A percentile compares a stretch with the other conserved stretches of the same genome.
phyloP scores from a whole-genome alignment of 305 asterid species.

The Fraxinus greggii region DNA sequence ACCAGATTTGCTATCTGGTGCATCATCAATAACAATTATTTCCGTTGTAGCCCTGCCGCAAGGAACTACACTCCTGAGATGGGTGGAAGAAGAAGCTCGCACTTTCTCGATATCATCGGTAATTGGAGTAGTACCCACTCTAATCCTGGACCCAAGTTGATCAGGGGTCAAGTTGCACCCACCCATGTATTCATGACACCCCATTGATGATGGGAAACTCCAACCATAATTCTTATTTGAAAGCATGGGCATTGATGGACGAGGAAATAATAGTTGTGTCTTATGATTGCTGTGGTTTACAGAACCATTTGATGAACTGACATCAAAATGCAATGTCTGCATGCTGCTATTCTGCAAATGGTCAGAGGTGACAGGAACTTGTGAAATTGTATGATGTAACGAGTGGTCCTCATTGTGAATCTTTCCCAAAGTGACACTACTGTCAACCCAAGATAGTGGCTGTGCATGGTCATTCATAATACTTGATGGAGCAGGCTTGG shows the following conservation, averaged over 20 bases:
- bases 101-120: constrained; percentile 31
- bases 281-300: constrained; percentile 28
- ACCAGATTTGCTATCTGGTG: constrained; percentile 34
- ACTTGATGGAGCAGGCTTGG: constrained; percentile 31
- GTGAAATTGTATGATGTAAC: constrained; percentile 28
- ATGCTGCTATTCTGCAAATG: constrained; percentile 4
- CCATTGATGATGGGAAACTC: constrained; percentile 29
- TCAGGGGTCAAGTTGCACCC: constrained; percentile 30
- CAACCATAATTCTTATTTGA: constrained; percentile 30
- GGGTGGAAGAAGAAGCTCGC: constrained; percentile 22
- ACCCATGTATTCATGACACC: constrained; percentile 30
- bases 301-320: constrained; percentile 39
- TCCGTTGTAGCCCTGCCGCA: constrained; percentile 37
- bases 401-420: constrained; percentile 31
- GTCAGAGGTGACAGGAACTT: constrained; percentile 26
- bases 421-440: constrained; percentile 29
- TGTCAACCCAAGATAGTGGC: constrained; percentile 25
- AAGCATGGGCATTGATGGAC: constrained; percentile 33
- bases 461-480: constrained; percentile 29
- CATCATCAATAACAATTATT: constrained; percentile 47
- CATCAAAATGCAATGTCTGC: constrained; percentile 37
- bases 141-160: constrained; percentile 29
- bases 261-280: constrained; percentile 31
- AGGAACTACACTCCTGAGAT: constrained; percentile 21
- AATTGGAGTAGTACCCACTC: constrained; percentile 18